Base-by-base conservation (phyloP, 345 rosid genomes). In the Laguncularia racemosa region DNA sequence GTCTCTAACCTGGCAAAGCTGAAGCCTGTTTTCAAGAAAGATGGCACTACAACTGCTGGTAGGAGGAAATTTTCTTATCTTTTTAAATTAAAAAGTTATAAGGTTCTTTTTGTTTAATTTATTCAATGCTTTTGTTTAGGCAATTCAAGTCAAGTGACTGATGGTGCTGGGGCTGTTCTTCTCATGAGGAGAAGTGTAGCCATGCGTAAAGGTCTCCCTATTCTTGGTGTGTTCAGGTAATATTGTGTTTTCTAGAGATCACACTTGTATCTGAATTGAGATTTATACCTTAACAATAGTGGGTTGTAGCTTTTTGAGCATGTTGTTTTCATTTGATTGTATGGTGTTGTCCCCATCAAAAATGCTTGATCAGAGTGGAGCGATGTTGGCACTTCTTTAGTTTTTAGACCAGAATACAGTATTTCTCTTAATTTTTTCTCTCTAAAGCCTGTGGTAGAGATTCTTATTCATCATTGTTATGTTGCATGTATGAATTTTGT, bases 41-140 rank as follows among this genome's bases (percentile, higher is more conserved):
- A 86, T 52, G 98, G 98, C 71, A 75, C 69, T 49, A 92, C 95
- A 12, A 92, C 98, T 60, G 98, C 98, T 67, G 98, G 96, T 92
- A 81, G 52, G 51, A 26, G 48, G 46, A 49, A 23, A 51, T 11
- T 18, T 51, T 16, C 2, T 51, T 51, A 17, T n/a, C 52, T 49
- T n/a, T 49, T 50, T 33, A 16, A 15, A 46, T 17, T 60, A 60
- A 13, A 14, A 21, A 16, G 12, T 46, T 44, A 14, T n/a, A 18
- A 14, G 33, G 12, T 50, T 18, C 2, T 20, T 12, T 23, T 55
- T 16, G 52, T 57, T 9, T 48, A 33, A 50, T 56, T 45, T 43
- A 18, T 40, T 17, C 15, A 33, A 26, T 48, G 64, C 38, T 20
- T 52, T 52, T 26, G 2, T 52, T 8, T 59, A 89, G 98, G 98